Conservation (phyloP, 2,329 filamentous ascomycete species). For the Colletotrichum orchidophilum region DNA sequence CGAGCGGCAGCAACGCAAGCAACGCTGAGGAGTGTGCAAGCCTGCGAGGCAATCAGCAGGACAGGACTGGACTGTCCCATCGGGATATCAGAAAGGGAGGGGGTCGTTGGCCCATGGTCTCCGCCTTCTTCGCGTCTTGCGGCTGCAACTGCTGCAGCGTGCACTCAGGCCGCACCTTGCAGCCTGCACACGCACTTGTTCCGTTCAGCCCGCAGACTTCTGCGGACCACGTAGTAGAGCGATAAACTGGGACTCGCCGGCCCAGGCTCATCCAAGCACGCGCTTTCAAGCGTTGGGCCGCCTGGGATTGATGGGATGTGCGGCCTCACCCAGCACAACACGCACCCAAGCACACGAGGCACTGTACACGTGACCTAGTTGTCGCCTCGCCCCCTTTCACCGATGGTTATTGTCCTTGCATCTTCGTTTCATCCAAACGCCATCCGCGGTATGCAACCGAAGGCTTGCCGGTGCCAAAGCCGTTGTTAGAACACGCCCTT, state of each 20-base stretch:
- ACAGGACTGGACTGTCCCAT: neutral
- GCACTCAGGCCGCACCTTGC: conserved; percentile 8
- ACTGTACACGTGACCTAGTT: neutral
- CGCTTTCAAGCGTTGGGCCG: neutral
- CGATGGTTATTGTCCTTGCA: neutral
- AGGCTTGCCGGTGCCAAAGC: neutral
- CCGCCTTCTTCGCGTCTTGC: conserved; percentile 6
- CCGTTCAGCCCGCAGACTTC: neutral
- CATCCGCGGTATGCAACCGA: neutral
- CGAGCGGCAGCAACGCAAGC: neutral
- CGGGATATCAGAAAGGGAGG: neutral
- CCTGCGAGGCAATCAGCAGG: neutral
- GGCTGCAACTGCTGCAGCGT: conserved; percentile 9
- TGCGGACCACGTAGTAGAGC: neutral
- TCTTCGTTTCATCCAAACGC: conserved; percentile 1
- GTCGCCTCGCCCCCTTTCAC: neutral
- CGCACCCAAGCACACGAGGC: neutral
- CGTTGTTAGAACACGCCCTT: neutral
- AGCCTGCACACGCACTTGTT: conserved; percentile 2
- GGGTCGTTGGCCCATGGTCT: neutral
- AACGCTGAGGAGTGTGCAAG: neutral
- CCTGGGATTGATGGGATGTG: neutral
- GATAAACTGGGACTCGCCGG: neutral
- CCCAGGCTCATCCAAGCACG: neutral
- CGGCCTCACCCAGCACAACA: neutral